These are phyloP conservation scores for Magnusiomyces suaveolens DNA, from an alignment of 1,139 yeast genomes.

Conservation along the genomic window DNA sequence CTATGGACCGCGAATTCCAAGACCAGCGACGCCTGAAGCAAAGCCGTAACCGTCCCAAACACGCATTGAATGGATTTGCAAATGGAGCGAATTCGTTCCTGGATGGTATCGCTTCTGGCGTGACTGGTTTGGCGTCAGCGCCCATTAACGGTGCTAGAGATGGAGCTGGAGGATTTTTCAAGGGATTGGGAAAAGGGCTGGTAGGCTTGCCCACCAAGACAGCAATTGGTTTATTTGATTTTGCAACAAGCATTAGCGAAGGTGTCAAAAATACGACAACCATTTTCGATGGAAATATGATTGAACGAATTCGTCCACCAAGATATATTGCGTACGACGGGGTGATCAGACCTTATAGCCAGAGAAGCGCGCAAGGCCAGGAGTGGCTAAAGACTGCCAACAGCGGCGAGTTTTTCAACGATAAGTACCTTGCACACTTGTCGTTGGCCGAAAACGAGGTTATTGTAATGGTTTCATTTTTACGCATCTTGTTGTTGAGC, in stretches of 20 bases:
- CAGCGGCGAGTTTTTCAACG: conserved; percentile 67
- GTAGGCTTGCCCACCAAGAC: conserved; percentile 94
- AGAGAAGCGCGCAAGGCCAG: conserved; percentile 87
- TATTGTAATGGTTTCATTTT: conserved; percentile 68
- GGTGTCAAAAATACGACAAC: conserved; percentile 92
- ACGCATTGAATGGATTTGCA: conserved; percentile 80
- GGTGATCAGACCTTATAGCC: conserved; percentile 63
- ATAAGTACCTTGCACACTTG: conserved; percentile 76
- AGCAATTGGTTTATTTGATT: conserved; percentile 87
- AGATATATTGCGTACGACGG: conserved; percentile 63
- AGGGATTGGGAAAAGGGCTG: conserved; percentile 89
- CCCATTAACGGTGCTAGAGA: conserved; percentile 87
- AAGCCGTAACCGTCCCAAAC: conserved; percentile 71
- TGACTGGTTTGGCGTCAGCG: conserved; percentile 81
- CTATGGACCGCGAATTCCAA: conserved; percentile 79
- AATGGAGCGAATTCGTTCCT: conserved; percentile 83
- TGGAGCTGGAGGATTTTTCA: conserved; percentile 86
- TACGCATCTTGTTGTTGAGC: conserved; percentile 57
- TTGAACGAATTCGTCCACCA: conserved; percentile 76
- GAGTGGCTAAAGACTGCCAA: conserved; percentile 77
- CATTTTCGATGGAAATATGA: conserved; percentile 70
- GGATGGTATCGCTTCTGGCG: conserved; percentile 79
- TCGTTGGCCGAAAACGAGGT: conserved; percentile 71
- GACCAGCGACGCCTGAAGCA: conserved; percentile 65
- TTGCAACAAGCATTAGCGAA: conserved; percentile 87